Evolutionary conservation across 345 rosid species (phyloP), one percentile per base, ranked within the genome.

Genomic region (Pugionium cornutum): DNA sequence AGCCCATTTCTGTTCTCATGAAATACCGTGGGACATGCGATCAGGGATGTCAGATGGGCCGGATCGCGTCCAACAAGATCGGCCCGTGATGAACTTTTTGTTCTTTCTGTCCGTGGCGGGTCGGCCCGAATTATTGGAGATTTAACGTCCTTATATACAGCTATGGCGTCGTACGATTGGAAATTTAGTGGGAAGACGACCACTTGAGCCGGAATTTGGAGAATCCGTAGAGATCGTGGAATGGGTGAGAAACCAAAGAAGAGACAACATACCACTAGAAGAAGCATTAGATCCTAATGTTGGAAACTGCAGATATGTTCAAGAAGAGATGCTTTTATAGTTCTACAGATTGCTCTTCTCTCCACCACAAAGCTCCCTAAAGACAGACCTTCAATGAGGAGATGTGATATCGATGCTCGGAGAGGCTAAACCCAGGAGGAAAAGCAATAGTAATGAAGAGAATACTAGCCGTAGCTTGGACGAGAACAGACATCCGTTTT

Each of bases 361-460:
- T 92, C 96, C 74, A 88, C 96, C 0, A 84, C 97, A 1, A 89
- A 86, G 79, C 94, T 82, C 50, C 96, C 98, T 28, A 88, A 76
- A 75, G 97, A 89, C 55, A 85, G 97, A 67, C 98, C 98, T 2
- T 86, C 97, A 0, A 92, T 88, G 95, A 85, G 18, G 89, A 69
- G 92, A 88, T 57, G 98, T 83, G 36, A 76, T 88, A 62, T 83
- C 96, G 4, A 92, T 92, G 98, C 94, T 89, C 2, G 84, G 87
- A 7, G 97, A 92, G 75, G 98, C 97, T 27, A 92, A 86, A 63
- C 98, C 98, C 30, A 72, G 97, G 62, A 75, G 97, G 66, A 92
- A 92, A 83, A 89, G 87, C 75, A 81, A 70, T 28, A 71, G 86
- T 70, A 79, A 68, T 78, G 80, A 78, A 57, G 64, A 63, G 18